These are phyloP conservation scores for Bifiguratus adelaidae DNA, from an alignment of 192 early-diverging fungal genomes.

Conservation along the genomic window DNA sequence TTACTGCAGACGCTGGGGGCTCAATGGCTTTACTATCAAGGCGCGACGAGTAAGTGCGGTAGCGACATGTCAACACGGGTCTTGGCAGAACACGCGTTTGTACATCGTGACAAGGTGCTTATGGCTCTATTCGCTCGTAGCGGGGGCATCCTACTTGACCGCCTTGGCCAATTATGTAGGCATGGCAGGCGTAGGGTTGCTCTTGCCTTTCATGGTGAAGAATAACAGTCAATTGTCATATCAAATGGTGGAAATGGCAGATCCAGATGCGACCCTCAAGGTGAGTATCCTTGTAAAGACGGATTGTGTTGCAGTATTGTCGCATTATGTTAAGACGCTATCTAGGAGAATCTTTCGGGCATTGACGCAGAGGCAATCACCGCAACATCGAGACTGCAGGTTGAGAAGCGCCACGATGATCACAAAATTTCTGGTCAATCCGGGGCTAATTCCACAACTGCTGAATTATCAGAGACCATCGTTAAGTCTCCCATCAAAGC, in stretches of 20 bases:
- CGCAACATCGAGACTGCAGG: neutral
- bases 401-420: constrained; percentile 1
- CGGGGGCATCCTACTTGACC: constrained; percentile 17
- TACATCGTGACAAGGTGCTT: neutral
- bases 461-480: no score
- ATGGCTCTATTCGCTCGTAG: neutral
- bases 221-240: constrained; percentile 9
- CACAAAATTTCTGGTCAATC: no score
- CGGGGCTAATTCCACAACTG: no score
- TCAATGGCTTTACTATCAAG: constrained; percentile 48
- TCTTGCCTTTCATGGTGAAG: constrained; percentile 15
- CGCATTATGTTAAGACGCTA: neutral
- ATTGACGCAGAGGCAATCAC: neutral
- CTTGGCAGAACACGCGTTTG: neutral
- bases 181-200: constrained; percentile 21
- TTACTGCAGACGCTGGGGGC: constrained; percentile 36
- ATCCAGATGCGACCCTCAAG: constrained; percentile 1
- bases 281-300: neutral
- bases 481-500: no score
- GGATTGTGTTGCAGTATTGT: neutral
- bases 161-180: constrained; percentile 21
- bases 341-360: neutral
- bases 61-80: neutral
- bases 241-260: neutral
- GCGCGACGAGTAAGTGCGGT: constrained; percentile 39